A percentile compares a stretch with the other conserved stretches of the same genome.
These are phyloP conservation scores for Fusarium tjaetaba DNA, from an alignment of 2,329 filamentous ascomycete genomes.

Conservation along the genomic window DNA sequence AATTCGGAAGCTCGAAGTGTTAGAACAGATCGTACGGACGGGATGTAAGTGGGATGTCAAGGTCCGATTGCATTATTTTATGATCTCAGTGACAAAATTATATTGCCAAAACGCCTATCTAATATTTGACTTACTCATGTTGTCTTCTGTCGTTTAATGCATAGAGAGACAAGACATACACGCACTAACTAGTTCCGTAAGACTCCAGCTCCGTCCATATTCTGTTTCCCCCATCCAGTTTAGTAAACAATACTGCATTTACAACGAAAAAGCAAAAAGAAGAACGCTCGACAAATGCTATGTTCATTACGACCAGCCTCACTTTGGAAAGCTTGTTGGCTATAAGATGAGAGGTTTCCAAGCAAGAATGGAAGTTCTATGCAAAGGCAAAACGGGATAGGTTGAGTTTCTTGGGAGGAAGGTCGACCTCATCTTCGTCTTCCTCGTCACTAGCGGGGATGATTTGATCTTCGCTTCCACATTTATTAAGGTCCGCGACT, in stretches of 20 bases:
- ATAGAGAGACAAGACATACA: constrained; percentile 1
- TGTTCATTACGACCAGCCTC: constrained; percentile 9
- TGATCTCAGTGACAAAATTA: constrained; percentile 1
- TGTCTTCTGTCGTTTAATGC: constrained; percentile 15
- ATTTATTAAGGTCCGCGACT: constrained; percentile 60
- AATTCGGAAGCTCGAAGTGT: background rate
- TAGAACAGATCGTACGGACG: background rate
- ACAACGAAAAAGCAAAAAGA: constrained; percentile 9
- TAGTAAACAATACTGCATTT: constrained; percentile 7
- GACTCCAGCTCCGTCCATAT: constrained; percentile 19
- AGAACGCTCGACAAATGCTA: constrained; percentile 28
- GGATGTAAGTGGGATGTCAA: background rate
- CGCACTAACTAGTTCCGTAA: constrained; percentile 9
- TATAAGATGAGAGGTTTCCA: background rate
- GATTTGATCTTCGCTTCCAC: constrained; percentile 68
- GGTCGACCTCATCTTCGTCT: constrained; percentile 51
- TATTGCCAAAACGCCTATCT: constrained; percentile 34
- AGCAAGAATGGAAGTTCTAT: constrained; percentile 24
- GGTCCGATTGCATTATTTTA: constrained; percentile 10
- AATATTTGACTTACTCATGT: constrained; percentile 20
- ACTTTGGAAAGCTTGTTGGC: background rate
- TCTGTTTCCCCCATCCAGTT: constrained; percentile 10
- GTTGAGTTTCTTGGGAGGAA: constrained; percentile 52
- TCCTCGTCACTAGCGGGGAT: constrained; percentile 63
- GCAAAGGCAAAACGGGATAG: constrained; percentile 60